Conservation (phyloP, 139 green algal genomes). For the Chlamydomonas applanata region DNA sequence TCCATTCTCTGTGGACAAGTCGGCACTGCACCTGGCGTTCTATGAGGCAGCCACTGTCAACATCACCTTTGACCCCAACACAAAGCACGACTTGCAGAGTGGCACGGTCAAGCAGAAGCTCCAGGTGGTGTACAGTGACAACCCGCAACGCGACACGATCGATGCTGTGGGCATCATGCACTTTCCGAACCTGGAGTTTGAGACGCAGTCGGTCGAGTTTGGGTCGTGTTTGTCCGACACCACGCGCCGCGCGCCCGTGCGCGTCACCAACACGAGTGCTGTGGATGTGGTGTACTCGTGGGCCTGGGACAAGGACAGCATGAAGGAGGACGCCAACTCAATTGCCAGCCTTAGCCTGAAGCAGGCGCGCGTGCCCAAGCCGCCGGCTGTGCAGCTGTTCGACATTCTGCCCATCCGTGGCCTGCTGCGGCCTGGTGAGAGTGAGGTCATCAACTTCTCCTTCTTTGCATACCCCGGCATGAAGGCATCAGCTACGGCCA, state of each 20-base stretch:
- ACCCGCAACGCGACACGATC: slow-evolving; percentile 65
- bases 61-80: slow-evolving; percentile 65
- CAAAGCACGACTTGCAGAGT: slow-evolving; percentile 36
- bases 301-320: slow-evolving; percentile 48
- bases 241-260: slow-evolving; percentile 41
- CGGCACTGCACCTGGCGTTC: slow-evolving; percentile 47
- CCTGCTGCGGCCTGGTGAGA: slow-evolving; percentile 55
- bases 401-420: slow-evolving; percentile 77
- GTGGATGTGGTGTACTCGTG: slow-evolving; percentile 60
- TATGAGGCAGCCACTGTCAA: slow-evolving; percentile 48
- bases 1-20: slow-evolving; percentile 63
- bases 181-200: slow-evolving; percentile 68
- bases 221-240: slow-evolving; percentile 75
- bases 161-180: slow-evolving; percentile 63
- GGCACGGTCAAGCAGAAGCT: slow-evolving; percentile 43
- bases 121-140: slow-evolving; percentile 65
- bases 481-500: slow-evolving; percentile 41
- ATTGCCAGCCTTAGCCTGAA: slow-evolving; percentile 35
- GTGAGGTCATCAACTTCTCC: slow-evolving; percentile 52
- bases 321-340: slow-evolving; percentile 39
- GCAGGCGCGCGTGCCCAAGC: slow-evolving; percentile 18
- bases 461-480: slow-evolving; percentile 70
- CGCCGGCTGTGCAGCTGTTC: slow-evolving; percentile 58
- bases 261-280: slow-evolving; percentile 59
- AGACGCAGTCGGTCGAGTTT: slow-evolving; percentile 58